Evolutionary conservation across 305 asterid genomes (phyloP).

Genomic region (Solanum hybrid): DNA sequence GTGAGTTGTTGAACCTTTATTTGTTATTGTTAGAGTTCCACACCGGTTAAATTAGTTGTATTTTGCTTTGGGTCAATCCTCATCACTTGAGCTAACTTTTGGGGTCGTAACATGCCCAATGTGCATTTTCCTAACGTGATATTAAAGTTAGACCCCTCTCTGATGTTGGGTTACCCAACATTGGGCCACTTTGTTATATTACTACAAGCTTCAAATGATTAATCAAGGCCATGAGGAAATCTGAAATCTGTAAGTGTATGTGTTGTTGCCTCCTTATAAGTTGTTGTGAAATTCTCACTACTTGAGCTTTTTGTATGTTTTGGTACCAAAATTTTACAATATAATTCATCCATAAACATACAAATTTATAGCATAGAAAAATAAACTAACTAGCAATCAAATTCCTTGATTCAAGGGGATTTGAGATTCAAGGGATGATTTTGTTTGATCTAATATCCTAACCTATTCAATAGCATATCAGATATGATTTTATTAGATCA

Average conservation of each 20-base stretch:
- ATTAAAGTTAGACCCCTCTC: neutral
- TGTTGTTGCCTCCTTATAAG: neutral
- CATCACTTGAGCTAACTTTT: neutral
- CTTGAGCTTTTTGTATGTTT: neutral
- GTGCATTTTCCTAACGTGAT: neutral
- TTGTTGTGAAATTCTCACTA: neutral
- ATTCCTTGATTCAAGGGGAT: neutral
- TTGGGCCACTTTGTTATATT: neutral
- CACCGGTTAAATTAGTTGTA: neutral
- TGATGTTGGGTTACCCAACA: neutral
- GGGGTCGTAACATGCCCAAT: neutral
- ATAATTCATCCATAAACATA: neutral
- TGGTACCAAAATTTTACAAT: neutral
- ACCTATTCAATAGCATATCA: neutral
- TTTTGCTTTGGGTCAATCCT: neutral
- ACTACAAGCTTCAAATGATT: neutral
- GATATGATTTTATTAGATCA: neutral
- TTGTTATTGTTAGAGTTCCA: neutral
- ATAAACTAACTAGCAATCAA: neutral
- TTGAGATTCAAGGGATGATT: neutral
- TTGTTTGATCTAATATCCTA: neutral
- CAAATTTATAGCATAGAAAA: neutral
- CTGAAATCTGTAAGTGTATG: neutral
- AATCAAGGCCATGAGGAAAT: neutral
- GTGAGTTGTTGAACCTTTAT: neutral